Base-by-base conservation (phyloP, 768 basidiomycete species). In the Lentinula boryana region DNA sequence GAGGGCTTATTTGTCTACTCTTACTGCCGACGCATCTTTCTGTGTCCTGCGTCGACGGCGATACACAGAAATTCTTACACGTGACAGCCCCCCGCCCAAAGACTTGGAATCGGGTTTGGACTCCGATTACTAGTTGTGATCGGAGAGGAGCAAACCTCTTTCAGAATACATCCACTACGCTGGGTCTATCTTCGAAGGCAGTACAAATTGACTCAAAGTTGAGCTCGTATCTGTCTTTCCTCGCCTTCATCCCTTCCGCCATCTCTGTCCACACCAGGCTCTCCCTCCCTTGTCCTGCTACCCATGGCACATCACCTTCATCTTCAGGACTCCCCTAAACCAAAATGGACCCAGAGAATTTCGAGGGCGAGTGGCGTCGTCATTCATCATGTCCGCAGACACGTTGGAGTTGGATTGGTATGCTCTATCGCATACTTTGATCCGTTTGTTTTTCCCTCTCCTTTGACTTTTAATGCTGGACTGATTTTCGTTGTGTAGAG, bases 391-490 rank as follows among this genome's bases (percentile, higher is more conserved):
- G 73, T 78, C 31, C 79, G 75, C 59, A 85, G 78, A 65, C 90
- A 91, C 69, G 82, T 84, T 2, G 93, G 93, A 4, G 86, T 92
- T 49, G 93, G 93, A n/a, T 76, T 93, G 51, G 84, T 95, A 27
- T 93, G 91, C 64, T 83, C 89, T 8, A 91, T 95, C 8, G 93
- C 93, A 0, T 95, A 95, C 72, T 91, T 92, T 68, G 91, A 93
- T 68, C 91, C 91, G 86, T 91, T 66, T 69, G 88, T 78, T 27
- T 6, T 12, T 38, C n/a, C 36, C 32, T 32, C 12, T 36, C 23
- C n/a, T 57, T 49, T 58, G 16, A 49, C 0, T 1, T 33, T 16
- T 4, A n/a, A 6, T n/a, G 32, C 56, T 23, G 31, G 9, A 16
- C 36, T n/a, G 35, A 7, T 55, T 21, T 58, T 36, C 43, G 31